Evolutionary conservation across 805 yeast genomes (phyloP).

Genomic region (Cyberlindnera saturnus): DNA sequence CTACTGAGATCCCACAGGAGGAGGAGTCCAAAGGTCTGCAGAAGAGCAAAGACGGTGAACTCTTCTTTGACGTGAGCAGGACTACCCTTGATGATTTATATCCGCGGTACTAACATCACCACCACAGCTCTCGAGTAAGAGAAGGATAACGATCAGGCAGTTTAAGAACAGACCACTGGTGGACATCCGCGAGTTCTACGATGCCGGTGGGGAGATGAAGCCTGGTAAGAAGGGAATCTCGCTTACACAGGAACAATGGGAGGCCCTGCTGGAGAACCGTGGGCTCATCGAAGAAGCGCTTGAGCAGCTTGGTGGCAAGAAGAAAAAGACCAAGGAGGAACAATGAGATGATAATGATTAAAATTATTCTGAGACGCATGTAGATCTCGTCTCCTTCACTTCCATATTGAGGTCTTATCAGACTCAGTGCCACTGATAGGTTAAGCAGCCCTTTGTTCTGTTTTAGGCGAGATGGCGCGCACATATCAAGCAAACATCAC

Average conservation of each 20-base stretch:
- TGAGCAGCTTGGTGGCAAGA: constrained; percentile 28
- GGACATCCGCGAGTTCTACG: constrained; percentile 82
- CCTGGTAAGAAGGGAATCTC: constrained; percentile 83
- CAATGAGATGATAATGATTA: neutral
- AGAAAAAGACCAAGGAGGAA: constrained; percentile 24
- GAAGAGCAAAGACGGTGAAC: constrained; percentile 7
- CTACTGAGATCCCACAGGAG: neutral
- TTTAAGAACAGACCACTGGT: constrained; percentile 63
- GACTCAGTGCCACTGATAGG: no score
- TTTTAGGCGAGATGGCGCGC: no score
- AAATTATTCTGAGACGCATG: neutral
- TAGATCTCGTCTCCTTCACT: no score
- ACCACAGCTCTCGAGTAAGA: constrained; percentile 47
- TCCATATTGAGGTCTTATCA: no score
- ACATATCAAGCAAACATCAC: no score
- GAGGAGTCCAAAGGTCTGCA: neutral
- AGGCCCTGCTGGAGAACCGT: constrained; percentile 36
- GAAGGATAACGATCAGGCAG: constrained; percentile 66
- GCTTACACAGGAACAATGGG: constrained; percentile 52
- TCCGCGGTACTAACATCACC: no score
- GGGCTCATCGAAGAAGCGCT: constrained; percentile 48
- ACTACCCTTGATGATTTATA: no score
- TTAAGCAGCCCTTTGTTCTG: no score
- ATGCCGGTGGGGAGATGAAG: constrained; percentile 50
- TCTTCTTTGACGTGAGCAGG: constrained; percentile 10